Evolutionary conservation across 352 stramenopile genomes (phyloP).

Genomic region (Phytophthora constricta): DNA sequence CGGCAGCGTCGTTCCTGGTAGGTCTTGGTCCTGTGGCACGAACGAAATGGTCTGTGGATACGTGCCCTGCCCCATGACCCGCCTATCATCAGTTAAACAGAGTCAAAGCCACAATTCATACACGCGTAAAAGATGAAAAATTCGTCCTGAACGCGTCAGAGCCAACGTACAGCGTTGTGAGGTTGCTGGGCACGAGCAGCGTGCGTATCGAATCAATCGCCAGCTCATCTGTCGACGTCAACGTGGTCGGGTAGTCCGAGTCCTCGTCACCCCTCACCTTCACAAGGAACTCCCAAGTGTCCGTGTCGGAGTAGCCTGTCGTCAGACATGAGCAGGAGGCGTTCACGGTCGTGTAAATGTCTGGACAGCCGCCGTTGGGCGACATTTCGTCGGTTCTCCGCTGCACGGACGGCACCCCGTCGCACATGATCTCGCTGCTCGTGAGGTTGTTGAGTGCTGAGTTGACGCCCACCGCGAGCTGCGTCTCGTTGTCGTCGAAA

Average conservation of each 20-base stretch:
- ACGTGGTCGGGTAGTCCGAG: conserved; percentile 28
- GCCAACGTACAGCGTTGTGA: conserved; percentile 37
- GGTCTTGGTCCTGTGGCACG: conserved; percentile 31
- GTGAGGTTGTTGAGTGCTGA: conserved; percentile 35
- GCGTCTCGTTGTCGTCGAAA: conserved; percentile 40
- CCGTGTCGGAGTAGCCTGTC: conserved; percentile 20
- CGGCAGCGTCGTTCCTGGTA: conserved; percentile 33
- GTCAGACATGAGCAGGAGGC: conserved; percentile 39
- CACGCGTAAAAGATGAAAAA: neutral
- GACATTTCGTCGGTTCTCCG: conserved; percentile 13
- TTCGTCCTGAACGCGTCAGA: neutral
- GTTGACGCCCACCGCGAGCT: conserved; percentile 37
- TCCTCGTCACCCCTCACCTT: conserved; percentile 15
- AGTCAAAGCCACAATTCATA: neutral
- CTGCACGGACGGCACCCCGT: conserved; percentile 33
- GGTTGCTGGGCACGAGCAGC: conserved; percentile 28
- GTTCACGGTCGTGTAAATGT: conserved; percentile 34
- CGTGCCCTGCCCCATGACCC: conserved; percentile 29
- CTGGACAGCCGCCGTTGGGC: conserved; percentile 37
- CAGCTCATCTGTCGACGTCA: conserved; percentile 28
- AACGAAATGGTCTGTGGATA: conserved; percentile 36
- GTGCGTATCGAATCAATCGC: conserved; percentile 40
- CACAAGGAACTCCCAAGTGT: conserved; percentile 39
- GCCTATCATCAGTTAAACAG: conserved; percentile 5
- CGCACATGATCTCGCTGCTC: conserved; percentile 29